A percentile compares a stretch with the other conserved stretches of the same genome.
Conservation (phyloP, 202 grass and related monocot species). For the Eragrostis tef region DNA sequence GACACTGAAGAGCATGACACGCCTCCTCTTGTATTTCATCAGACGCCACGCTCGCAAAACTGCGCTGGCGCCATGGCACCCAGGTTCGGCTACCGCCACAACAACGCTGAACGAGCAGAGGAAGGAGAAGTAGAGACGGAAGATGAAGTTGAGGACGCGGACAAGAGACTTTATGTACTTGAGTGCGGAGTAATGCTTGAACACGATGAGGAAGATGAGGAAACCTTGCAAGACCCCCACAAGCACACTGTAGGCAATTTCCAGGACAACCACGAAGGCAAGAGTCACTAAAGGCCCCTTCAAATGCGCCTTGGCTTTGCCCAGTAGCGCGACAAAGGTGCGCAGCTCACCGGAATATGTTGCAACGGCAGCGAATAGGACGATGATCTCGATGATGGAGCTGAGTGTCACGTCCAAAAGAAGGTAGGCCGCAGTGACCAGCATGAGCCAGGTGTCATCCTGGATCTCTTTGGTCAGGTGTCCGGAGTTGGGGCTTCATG, state of each 20-base stretch:
- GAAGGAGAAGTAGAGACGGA: constrained; percentile 27
- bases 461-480: constrained; percentile 26
- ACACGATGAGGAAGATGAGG: background rate
- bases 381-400: constrained; percentile 36
- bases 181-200: background rate
- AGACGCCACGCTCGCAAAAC: constrained; percentile 46
- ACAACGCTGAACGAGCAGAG: constrained; percentile 49
- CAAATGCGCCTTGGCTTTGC: constrained; percentile 21
- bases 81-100: constrained; percentile 53
- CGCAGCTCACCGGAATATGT: constrained; percentile 43
- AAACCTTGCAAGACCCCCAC: background rate
- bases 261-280: constrained; percentile 17
- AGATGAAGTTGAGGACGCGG: background rate
- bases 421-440: background rate
- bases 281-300: constrained; percentile 51
- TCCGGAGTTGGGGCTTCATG: constrained; percentile 10
- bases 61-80: constrained; percentile 39
- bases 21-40: constrained; percentile 39
- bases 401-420: background rate
- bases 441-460: constrained; percentile 20
- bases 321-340: constrained; percentile 35
- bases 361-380: constrained; percentile 2
- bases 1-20: constrained; percentile 17
- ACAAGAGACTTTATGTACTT: background rate
- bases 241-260: background rate